Percentiles rank a stretch among this genome's conserved stretches.
Conservation (phyloP, 2,329 filamentous ascomycete genomes). For the Aspergillus melleus region DNA sequence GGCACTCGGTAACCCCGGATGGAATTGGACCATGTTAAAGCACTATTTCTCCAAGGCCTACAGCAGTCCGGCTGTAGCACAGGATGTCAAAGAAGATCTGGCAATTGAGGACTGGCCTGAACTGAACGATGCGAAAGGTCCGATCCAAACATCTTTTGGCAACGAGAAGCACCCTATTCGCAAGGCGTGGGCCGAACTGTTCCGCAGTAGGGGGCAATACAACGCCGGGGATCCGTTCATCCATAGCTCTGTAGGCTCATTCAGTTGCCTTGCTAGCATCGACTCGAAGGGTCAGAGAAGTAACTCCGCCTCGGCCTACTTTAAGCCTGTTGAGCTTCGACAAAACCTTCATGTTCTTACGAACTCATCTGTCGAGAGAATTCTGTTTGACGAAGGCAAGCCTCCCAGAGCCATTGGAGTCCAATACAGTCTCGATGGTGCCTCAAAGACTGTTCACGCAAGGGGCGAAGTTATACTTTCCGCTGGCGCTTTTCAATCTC, state of each 20-base stretch:
- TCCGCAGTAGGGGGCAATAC: slow-evolving; percentile 1
- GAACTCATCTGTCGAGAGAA: slow-evolving; percentile 4
- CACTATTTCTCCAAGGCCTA: slow-evolving; percentile 5
- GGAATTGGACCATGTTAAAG: slow-evolving; percentile 7
- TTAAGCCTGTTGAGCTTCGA: slow-evolving; percentile 7
- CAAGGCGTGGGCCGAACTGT: slow-evolving; percentile 7
- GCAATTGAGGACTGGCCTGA: slow-evolving; percentile 7
- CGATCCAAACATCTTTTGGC: slow-evolving; percentile 6
- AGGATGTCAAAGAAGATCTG: slow-evolving; percentile 1
- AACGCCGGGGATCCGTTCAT: slow-evolving; percentile 6
- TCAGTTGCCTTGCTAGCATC: slow-evolving; percentile 7
- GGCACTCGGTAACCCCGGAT: slow-evolving; percentile 5
- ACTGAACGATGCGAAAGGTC: slow-evolving; percentile 5
- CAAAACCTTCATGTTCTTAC: slow-evolving; percentile 5
- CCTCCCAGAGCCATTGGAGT: slow-evolving; percentile 6
- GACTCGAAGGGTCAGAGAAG: slow-evolving; percentile 5
- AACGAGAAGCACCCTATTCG: slow-evolving; percentile 3
- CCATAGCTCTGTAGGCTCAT: slow-evolving; percentile 5
- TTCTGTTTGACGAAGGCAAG: slow-evolving; percentile 4
- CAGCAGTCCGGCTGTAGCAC: slow-evolving; percentile 3
- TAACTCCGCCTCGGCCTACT: slow-evolving; percentile 4
- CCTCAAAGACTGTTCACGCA: slow-evolving; percentile 5
- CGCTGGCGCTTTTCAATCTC: slow-evolving; percentile 30
- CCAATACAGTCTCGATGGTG: neutral
- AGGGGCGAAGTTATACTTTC: slow-evolving; percentile 6